Conservation (phyloP, 1,284 basidiomycete genomes). For the Puccinia polysora region DNA sequence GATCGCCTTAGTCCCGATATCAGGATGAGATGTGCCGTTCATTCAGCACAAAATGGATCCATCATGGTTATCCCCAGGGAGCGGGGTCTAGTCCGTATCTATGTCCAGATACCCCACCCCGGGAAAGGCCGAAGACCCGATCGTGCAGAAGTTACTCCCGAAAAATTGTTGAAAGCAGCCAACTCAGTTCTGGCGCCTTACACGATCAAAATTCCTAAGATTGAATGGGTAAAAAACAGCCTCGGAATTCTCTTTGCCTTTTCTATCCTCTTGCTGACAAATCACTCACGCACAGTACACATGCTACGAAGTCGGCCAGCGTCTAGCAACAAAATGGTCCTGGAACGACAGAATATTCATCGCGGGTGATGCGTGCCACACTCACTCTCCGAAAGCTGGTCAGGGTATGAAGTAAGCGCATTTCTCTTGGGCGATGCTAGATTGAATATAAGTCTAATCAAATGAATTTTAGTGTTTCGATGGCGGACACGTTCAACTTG, state of each 20-base stretch:
- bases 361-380: slow-evolving; percentile 73
- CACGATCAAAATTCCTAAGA: slow-evolving; percentile 60
- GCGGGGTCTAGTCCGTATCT: slow-evolving; percentile 65
- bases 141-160: slow-evolving; percentile 61
- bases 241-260: slow-evolving; percentile 53
- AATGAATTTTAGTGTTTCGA: slow-evolving; percentile 41
- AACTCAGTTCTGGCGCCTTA: slow-evolving; percentile 67
- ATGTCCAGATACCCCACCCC: slow-evolving; percentile 64
- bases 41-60: slow-evolving; percentile 61
- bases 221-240: slow-evolving; percentile 67
- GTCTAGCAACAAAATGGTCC: slow-evolving; percentile 67
- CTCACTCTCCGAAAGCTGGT: slow-evolving; percentile 71
- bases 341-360: slow-evolving; percentile 70
- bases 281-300: slow-evolving; percentile 21
- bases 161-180: slow-evolving; percentile 63
- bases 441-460: slow-evolving; percentile 65
- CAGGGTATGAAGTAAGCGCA: slow-evolving; percentile 59
- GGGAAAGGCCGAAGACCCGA: slow-evolving; percentile 54
- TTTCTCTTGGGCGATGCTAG: neutral
- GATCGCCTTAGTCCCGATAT: slow-evolving; percentile 61
- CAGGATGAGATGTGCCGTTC: slow-evolving; percentile 64
- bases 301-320: slow-evolving; percentile 62
- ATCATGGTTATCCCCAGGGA: slow-evolving; percentile 71
- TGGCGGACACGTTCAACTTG: slow-evolving; percentile 64
- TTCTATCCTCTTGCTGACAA: too few relatives aligned